Evolutionary conservation across 495 filamentous ascomycete genomes (phyloP).

Genomic region (Mytilinidion resinicola): DNA sequence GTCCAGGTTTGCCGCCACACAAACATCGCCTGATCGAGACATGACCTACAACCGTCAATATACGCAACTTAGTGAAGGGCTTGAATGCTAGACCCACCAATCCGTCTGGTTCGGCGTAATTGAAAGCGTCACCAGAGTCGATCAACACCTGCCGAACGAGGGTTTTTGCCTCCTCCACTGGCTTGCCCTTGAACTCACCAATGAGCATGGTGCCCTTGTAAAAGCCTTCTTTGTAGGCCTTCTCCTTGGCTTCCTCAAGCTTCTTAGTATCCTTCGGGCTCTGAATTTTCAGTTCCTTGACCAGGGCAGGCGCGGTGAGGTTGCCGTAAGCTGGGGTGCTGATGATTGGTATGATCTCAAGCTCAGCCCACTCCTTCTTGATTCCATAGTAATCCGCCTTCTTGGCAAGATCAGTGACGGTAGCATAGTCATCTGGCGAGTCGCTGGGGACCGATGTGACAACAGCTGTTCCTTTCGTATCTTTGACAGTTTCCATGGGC

Average conservation of each 20-base stretch:
- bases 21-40: slow-evolving; percentile 79
- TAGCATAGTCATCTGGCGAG: slow-evolving; percentile 93
- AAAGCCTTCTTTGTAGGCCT: slow-evolving; percentile 96
- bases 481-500: slow-evolving; percentile 89
- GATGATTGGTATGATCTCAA: slow-evolving; percentile 83
- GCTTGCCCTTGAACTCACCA: slow-evolving; percentile 81
- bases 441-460: slow-evolving; percentile 94
- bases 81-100: slow-evolving; percentile 44
- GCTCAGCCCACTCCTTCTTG: slow-evolving; percentile 90
- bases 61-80: background rate
- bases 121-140: slow-evolving; percentile 73
- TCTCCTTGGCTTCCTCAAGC: slow-evolving; percentile 87
- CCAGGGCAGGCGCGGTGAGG: slow-evolving; percentile 71
- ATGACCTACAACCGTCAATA: slow-evolving; percentile 33
- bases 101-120: slow-evolving; percentile 88
- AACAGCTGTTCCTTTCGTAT: slow-evolving; percentile 91
- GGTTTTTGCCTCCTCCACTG: slow-evolving; percentile 78
- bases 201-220: slow-evolving; percentile 90
- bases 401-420: slow-evolving; percentile 78
- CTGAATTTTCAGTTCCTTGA: slow-evolving; percentile 91
- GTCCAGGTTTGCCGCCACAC: slow-evolving; percentile 85
- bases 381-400: slow-evolving; percentile 98
- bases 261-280: slow-evolving; percentile 90
- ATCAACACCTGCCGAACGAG: slow-evolving; percentile 77
- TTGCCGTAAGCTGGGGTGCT: slow-evolving; percentile 85